Evolutionary conservation across 805 yeast species (phyloP), one percentile per base, ranked within the genome.

Genomic region (Candida ipomoeae): DNA sequence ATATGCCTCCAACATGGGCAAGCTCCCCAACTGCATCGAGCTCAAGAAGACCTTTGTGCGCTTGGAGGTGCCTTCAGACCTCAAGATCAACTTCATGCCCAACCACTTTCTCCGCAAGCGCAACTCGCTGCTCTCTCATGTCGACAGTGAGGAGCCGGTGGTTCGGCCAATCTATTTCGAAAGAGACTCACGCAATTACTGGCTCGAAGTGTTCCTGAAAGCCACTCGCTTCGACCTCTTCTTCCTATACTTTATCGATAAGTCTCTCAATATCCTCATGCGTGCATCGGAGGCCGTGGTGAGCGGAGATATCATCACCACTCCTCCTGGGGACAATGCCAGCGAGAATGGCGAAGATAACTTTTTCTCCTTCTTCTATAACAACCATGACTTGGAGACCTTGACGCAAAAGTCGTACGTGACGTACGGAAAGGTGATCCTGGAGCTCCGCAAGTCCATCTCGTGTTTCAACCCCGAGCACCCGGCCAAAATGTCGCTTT

Each of bases 181-280:
- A 15, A 43, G 50, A 6, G 60, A 59, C 43, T 56, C 53, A 18
- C 55, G 59, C 32, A 45, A 39, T 20, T 58, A 72, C 40, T 72
- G 76, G 77, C 52, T 56, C n/a, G 49, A 62, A 0, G 50, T 71
- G 21, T 66, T 65, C 50, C 58, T 64, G 42, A 65, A 63, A 42
- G 62, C 69, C 17, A 59, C 61, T 3, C 55, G 60, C 4, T 56
- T 68, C 39, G 61, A 67, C 34, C 58, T 68, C 7, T 70, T 70
- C 49, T 67, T 65, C 52, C 62, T 64, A 2, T 72, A 70, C 51
- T 65, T 72, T 52, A 64, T 72, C 56, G 76, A 72, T 48, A 62
- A 69, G 44, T 62, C 74, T 0, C 57, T 71, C 40, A 71, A 67
- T 47, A 59, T 69, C 7, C 52, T 68, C 13, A 40, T 57, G 43